Evolutionary conservation across 2,329 filamentous ascomycete species (phyloP), one percentile per base, ranked within the genome.

Genomic region (Aspergillus phoenicis): DNA sequence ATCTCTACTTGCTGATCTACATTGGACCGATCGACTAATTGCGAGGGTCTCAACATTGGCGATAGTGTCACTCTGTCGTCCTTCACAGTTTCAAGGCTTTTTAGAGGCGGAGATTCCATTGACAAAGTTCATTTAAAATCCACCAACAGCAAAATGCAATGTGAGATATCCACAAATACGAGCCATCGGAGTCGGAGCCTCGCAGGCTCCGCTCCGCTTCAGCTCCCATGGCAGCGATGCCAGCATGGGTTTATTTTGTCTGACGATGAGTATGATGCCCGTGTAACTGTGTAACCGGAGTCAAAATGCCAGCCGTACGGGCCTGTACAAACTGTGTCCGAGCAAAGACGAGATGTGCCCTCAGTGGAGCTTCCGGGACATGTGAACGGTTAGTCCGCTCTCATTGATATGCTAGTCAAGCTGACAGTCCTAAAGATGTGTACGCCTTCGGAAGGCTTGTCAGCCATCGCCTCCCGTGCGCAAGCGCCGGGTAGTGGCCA

Each of bases 301-400:
- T 11, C 22, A 43, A 41, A 26, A 39, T 33, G 22, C 17, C 52
- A 8, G 11, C 51, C 8, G 20, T 54, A 8, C 57, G 57, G 5
- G 57, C 57, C 6, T 59, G 57, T 20, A 55, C 38, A 3, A 59
- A 59, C 24, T 59, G 51, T 26, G 51, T 54, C 5, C 49, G 57
- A 6, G 57, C 51, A 26, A 59, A 59, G 39, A 20, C 51, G 4
- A 59, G 20, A 54, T 54, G 51, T 36, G n/a, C 51, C 2, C 11
- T 28, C 4, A 8, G 13, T 5, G 28, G 4, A 1, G 28, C 28
- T 2, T n/a, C n/a, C n/a, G 38, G 24, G 24, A 41, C 45, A 8
- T 59, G 57, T 20, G 57, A 55, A 20, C 48, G 57, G 57, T 59
- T 22, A 5, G 28, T 4, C 17, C 13, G 15, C 13, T 36, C 15